These are phyloP conservation scores for Schizochytrium sp. DNA, from an alignment of 108 stramenopile genomes.

Conservation along the genomic window DNA sequence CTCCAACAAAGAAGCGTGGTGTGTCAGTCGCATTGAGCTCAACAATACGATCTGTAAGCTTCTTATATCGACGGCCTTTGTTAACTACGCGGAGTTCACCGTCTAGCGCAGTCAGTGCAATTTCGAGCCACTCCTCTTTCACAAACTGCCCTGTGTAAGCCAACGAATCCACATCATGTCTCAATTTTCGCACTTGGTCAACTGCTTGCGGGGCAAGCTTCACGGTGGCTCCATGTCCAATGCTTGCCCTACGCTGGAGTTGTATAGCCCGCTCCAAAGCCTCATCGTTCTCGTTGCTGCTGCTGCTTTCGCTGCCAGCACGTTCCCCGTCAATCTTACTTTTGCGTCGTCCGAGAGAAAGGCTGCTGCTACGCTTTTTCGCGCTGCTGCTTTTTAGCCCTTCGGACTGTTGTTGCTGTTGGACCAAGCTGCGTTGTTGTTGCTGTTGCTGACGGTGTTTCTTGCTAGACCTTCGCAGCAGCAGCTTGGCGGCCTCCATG, in stretches of 20 bases:
- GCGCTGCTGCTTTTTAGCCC: no score
- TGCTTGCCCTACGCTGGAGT: background rate
- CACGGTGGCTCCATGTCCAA: background rate
- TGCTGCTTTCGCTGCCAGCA: background rate
- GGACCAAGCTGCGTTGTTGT: no score
- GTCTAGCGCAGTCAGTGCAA: background rate
- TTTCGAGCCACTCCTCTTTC: slow-evolving; percentile 19
- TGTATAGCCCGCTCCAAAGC: background rate
- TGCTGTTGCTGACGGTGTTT: no score
- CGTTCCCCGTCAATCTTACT: background rate
- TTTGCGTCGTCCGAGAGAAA: background rate
- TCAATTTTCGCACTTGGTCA: background rate
- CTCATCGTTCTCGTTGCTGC: background rate
- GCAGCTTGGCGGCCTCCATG: no score
- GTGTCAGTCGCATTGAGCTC: background rate
- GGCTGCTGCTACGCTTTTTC: background rate
- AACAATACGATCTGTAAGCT: background rate
- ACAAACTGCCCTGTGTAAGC: background rate
- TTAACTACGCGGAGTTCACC: slow-evolving; percentile 12
- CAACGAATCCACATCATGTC: background rate
- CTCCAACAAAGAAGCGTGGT: slow-evolving; percentile 54
- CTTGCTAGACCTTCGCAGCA: no score
- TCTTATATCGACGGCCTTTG: background rate
- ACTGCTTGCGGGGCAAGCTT: background rate
- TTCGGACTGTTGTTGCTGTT: no score